Conservation (phyloP, 2,329 filamentous ascomycete species). For the Penicillium sumatraense region DNA sequence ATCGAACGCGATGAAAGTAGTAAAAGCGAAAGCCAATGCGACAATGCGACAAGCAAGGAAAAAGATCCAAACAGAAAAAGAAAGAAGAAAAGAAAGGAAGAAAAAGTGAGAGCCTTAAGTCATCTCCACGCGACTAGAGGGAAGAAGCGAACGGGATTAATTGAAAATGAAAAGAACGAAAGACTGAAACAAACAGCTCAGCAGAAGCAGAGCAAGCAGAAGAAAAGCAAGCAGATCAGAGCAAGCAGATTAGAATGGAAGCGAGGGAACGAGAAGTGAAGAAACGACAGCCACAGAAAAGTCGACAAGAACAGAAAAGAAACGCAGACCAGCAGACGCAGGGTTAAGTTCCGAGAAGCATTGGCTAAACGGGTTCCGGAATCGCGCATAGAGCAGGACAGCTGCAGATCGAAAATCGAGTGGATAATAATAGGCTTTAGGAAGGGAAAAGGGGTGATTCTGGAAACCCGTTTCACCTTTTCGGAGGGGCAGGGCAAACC, state of each 20-base stretch:
- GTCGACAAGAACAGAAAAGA: slow-evolving; percentile 16
- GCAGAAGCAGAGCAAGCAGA: neutral
- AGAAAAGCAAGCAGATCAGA: neutral
- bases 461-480: neutral
- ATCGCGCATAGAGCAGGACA: slow-evolving; percentile 24
- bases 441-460: neutral
- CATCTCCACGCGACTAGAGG: neutral
- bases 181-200: slow-evolving; percentile 4
- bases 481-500: neutral
- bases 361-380: slow-evolving; percentile 28
- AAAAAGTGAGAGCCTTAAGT: neutral
- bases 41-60: neutral
- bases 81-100: slow-evolving; percentile 3
- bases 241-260: neutral
- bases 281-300: slow-evolving; percentile 25
- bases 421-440: slow-evolving; percentile 3
- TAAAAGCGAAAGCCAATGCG: neutral
- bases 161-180: slow-evolving; percentile 11
- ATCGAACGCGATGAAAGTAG: neutral
- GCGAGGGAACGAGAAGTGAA: neutral
- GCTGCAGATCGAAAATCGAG: neutral
- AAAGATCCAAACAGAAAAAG: neutral
- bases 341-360: too few relatives aligned
- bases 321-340: slow-evolving; percentile 7
- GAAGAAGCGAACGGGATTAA: slow-evolving; percentile 6